These are phyloP conservation scores for Mycena rosella DNA, from an alignment of 768 basidiomycete genomes.

Conservation along the genomic window DNA sequence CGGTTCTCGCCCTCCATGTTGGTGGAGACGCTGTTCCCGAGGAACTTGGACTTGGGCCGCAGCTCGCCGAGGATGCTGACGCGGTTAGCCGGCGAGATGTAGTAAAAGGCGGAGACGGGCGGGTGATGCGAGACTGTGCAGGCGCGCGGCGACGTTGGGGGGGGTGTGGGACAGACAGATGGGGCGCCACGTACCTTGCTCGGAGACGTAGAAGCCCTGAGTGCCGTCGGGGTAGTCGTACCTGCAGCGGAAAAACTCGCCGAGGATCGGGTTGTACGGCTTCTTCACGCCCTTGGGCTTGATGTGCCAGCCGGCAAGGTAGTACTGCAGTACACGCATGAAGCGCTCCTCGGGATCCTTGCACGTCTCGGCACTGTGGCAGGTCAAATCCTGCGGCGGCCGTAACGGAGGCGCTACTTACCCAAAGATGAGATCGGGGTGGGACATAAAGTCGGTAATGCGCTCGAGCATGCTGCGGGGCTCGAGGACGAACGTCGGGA, in stretches of 20 bases:
- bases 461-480: slow-evolving; percentile 98
- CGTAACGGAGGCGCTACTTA: slow-evolving; percentile 53
- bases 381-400: slow-evolving; percentile 24
- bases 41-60: slow-evolving; percentile 94
- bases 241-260: slow-evolving; percentile 97
- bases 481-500: slow-evolving; percentile 96
- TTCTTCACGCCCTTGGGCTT: slow-evolving; percentile 99
- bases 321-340: slow-evolving; percentile 91
- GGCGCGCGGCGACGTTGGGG: slow-evolving; percentile 12
- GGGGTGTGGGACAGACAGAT: slow-evolving; percentile 9
- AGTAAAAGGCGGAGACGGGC: slow-evolving; percentile 95
- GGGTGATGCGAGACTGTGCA: slow-evolving; percentile 96
- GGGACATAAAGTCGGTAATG: slow-evolving; percentile 99
- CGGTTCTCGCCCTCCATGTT: slow-evolving; percentile 97
- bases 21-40: slow-evolving; percentile 97
- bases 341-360: slow-evolving; percentile 91
- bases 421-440: slow-evolving; percentile 98
- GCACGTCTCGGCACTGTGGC: slow-evolving; percentile 79
- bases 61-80: slow-evolving; percentile 92
- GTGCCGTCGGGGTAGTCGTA: slow-evolving; percentile 94
- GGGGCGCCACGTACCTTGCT: slow-evolving; percentile 75
- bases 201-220: slow-evolving; percentile 95
- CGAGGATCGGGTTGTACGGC: slow-evolving; percentile 98
- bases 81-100: slow-evolving; percentile 91
- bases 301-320: slow-evolving; percentile 99